These are phyloP conservation scores for Fusarium clavum DNA, from an alignment of 2,329 filamentous ascomycete genomes.

Conservation along the genomic window DNA sequence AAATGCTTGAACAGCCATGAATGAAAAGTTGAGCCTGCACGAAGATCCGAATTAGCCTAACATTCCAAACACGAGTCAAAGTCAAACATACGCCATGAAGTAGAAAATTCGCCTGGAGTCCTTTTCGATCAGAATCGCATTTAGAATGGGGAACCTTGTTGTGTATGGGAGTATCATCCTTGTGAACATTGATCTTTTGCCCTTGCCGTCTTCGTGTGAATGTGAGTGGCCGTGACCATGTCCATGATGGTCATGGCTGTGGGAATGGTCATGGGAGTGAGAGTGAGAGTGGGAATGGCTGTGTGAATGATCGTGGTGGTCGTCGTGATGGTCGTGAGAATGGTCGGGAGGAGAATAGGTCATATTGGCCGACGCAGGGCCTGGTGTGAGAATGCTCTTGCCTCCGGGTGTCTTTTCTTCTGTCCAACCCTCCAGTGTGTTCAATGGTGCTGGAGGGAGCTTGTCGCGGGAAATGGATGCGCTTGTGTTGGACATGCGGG, in stretches of 20 bases:
- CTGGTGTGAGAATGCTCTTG: slow-evolving; percentile 54
- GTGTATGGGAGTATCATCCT: slow-evolving; percentile 76
- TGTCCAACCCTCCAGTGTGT: slow-evolving; percentile 55
- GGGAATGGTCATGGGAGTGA: slow-evolving; percentile 28
- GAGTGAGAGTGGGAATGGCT: slow-evolving; percentile 40
- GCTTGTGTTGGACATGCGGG: slow-evolving; percentile 49
- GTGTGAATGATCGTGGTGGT: slow-evolving; percentile 45
- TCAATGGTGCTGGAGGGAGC: slow-evolving; percentile 49
- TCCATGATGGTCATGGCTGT: slow-evolving; percentile 38
- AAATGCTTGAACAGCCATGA: slow-evolving; percentile 94
- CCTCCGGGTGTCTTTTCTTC: slow-evolving; percentile 56
- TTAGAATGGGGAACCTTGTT: slow-evolving; percentile 78
- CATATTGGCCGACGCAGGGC: slow-evolving; percentile 44
- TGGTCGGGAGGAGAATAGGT: slow-evolving; percentile 49
- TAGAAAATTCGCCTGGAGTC: slow-evolving; percentile 97
- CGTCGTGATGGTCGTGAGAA: slow-evolving; percentile 44
- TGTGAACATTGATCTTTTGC: slow-evolving; percentile 75
- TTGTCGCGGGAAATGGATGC: slow-evolving; percentile 48
- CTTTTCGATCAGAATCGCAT: slow-evolving; percentile 88
- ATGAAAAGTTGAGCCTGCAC: slow-evolving; percentile 85
- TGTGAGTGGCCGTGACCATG: slow-evolving; percentile 48
- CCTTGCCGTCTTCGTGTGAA: slow-evolving; percentile 54
- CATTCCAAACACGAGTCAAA: slow-evolving; percentile 12
- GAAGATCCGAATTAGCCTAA: slow-evolving; percentile 16
- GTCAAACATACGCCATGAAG: slow-evolving; percentile 81